Base-by-base conservation (phyloP, 345 rosid species). In the Erucastrum elatum region DNA sequence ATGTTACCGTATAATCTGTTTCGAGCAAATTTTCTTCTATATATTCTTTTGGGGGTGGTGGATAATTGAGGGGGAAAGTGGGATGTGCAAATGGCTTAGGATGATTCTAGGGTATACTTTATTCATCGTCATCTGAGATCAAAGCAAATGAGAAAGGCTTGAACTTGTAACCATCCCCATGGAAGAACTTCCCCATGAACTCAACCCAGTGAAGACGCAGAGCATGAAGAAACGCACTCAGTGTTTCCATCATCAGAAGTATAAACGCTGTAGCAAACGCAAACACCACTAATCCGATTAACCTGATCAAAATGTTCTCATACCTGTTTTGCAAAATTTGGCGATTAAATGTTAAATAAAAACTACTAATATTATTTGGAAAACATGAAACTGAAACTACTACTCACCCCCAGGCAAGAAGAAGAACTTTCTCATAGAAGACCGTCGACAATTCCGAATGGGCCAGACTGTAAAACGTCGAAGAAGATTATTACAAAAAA, bases 191-290 rank as follows among this genome's bases (percentile, higher is more conserved):
- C 27, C 82, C 87, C 84, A 91, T 95, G 77, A 90, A 94, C 69
- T 94, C 99, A 41, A 92, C 96, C 99, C 99, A 92, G 68, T 94
- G 99, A 73, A 94, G 99, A 86, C 98, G 98, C 86, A 94, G 73
- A 11, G 99, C 97, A 21, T 94, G 99, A 10, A 94, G 88, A 84
- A 94, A 94, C 30, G 99, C 98, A 60, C 99, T 93, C 55, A 94
- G 93, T 5, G 97, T 89, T 87, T 94, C 99, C 98, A 94, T 94
- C 94, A 92, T 89, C 33, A 94, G 90, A 49, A 94, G 87, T 82
- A 94, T 88, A 86, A 91, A 94, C 31, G 91, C 90, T 16, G 99
- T 94, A 17, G 99, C 98, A 80, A 94, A 93, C n/a, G 93, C 90
- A 80, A 94, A 94, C 62, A 92, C 94, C 7, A 85, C 93, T 69